These are phyloP conservation scores for Breviolum minutum DNA, from an alignment of 73 alveolate genomes.

Conservation along the genomic window DNA sequence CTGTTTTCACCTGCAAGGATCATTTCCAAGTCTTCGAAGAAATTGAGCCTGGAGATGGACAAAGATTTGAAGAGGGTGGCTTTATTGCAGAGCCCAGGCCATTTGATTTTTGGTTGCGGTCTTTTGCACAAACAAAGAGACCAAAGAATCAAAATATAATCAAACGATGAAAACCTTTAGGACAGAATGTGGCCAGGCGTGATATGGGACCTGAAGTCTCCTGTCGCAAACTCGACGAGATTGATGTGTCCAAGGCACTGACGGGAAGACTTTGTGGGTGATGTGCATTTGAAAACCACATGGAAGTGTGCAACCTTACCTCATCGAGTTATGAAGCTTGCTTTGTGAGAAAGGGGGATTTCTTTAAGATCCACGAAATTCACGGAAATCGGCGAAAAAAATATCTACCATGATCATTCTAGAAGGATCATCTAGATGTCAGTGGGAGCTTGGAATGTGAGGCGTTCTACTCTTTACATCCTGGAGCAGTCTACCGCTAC, in stretches of 20 bases:
- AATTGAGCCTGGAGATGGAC: neutral
- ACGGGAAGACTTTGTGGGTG: neutral
- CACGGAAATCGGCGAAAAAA: too few relatives aligned
- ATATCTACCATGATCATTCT: too few relatives aligned
- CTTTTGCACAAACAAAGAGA: neutral
- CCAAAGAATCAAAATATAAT: too few relatives aligned
- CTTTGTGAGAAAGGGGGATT: too few relatives aligned
- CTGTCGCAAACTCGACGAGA: slow-evolving; percentile 73
- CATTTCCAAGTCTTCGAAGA: slow-evolving; percentile 75
- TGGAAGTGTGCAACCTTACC: too few relatives aligned
- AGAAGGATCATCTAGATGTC: too few relatives aligned
- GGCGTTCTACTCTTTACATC: slow-evolving; percentile 90
- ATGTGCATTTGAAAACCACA: neutral
- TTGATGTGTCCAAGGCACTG: slow-evolving; percentile 50
- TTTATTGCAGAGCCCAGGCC: slow-evolving; percentile 58
- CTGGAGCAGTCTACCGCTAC: slow-evolving; percentile 90
- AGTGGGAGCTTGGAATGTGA: neutral
- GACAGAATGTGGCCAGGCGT: neutral
- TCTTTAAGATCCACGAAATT: too few relatives aligned
- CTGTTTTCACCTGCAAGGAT: neutral
- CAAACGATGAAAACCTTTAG: too few relatives aligned
- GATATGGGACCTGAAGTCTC: neutral
- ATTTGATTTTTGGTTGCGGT: neutral
- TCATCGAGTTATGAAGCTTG: too few relatives aligned
- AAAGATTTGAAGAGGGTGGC: slow-evolving; percentile 11